Conservation (phyloP, 345 rosid genomes). For the Eucalyptus microcorys region DNA sequence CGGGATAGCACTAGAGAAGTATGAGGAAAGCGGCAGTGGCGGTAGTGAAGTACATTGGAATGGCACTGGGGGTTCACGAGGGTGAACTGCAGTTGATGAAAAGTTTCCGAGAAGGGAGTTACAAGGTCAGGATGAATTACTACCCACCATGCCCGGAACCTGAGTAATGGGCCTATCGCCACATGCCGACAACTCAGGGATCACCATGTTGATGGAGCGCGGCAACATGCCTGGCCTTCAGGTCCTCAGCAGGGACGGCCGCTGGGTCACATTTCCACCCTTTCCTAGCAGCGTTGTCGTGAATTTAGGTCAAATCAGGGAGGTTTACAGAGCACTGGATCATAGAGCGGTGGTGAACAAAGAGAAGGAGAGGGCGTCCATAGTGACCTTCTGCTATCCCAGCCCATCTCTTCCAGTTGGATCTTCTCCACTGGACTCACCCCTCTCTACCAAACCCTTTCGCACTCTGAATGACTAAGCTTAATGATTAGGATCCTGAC, state of each 20-base stretch:
- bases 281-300: background rate
- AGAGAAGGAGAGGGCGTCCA: slow-evolving; percentile 4
- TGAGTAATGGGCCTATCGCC: background rate
- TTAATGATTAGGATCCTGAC: too few relatives aligned
- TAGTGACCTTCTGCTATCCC: background rate
- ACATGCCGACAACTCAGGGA: slow-evolving; percentile 1
- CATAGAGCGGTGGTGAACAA: slow-evolving; percentile 7
- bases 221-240: background rate
- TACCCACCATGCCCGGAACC: slow-evolving; percentile 8
- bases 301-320: slow-evolving; percentile 2
- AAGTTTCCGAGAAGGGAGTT: background rate
- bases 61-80: background rate
- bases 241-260: background rate
- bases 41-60: background rate
- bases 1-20: background rate
- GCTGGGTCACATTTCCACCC: slow-evolving; percentile 1
- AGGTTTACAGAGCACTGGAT: slow-evolving; percentile 7
- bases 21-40: slow-evolving; percentile 2
- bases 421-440: too few relatives aligned
- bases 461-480: too few relatives aligned
- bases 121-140: background rate
- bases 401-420: too few relatives aligned
- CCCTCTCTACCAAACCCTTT: too few relatives aligned
- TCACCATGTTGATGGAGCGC: slow-evolving; percentile 4
- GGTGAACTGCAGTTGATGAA: background rate